Conservation (phyloP, 2,329 filamentous ascomycete genomes). For the Ambrosiella xylebori region DNA sequence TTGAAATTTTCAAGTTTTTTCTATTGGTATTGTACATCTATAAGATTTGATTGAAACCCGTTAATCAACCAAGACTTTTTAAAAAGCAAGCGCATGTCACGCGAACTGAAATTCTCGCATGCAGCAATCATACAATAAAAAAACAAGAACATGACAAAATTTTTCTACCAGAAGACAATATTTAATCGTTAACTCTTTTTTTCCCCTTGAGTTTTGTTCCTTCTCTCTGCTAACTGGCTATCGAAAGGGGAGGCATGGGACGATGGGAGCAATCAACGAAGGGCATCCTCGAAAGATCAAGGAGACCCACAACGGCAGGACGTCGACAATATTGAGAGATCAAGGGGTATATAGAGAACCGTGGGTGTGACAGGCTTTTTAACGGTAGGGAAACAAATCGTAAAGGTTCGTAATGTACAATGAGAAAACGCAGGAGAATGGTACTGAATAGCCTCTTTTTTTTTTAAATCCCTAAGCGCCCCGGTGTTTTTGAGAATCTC, state of each 20-base stretch:
- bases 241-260: constrained; percentile 4
- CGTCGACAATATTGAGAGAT: background rate
- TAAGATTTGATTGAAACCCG: no score
- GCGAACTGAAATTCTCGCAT: background rate
- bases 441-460: background rate
- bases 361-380: background rate
- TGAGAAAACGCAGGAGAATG: background rate
- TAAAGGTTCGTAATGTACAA: background rate
- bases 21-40: no score
- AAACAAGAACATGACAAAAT: background rate
- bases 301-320: background rate
- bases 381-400: constrained; percentile 1
- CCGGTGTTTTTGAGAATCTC: background rate
- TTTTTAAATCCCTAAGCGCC: background rate
- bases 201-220: constrained; percentile 12
- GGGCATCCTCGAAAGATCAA: background rate
- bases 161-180: background rate
- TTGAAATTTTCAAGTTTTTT: no score
- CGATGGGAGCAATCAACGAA: constrained; percentile 4
- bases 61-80: no score
- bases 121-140: background rate
- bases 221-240: constrained; percentile 13
- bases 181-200: constrained; percentile 12
- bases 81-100: no score
- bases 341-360: background rate